Percentiles rank a stretch among this genome's conserved stretches.
Evolutionary conservation across 805 yeast species (phyloP).

Genomic region (Yueomyces sp.): DNA sequence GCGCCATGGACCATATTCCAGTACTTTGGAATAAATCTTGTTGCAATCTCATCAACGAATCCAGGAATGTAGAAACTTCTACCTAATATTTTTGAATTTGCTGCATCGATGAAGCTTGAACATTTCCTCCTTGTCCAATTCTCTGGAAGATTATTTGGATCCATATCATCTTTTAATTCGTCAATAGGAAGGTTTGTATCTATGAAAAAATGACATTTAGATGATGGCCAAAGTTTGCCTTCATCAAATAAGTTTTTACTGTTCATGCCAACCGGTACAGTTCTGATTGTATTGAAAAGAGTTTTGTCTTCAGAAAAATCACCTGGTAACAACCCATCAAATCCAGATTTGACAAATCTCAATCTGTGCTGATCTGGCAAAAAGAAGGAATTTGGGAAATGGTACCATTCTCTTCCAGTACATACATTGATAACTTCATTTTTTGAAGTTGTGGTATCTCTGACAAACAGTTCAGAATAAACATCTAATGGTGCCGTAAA

Average conservation of each 20-base stretch:
- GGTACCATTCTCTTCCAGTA: slow-evolving; percentile 92
- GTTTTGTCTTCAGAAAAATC: slow-evolving; percentile 45
- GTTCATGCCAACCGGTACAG: slow-evolving; percentile 56
- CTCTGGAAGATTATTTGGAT: slow-evolving; percentile 9
- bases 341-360: slow-evolving; percentile 60
- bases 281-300: slow-evolving; percentile 28
- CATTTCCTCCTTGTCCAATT: slow-evolving; percentile 27
- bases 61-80: slow-evolving; percentile 42
- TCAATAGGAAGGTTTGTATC: slow-evolving; percentile 47
- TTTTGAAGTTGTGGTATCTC: slow-evolving; percentile 5
- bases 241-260: slow-evolving; percentile 55
- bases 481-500: slow-evolving; percentile 63
- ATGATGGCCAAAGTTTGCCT: slow-evolving; percentile 36
- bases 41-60: slow-evolving; percentile 17
- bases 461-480: slow-evolving; percentile 26
- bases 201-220: slow-evolving; percentile 53
- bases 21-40: slow-evolving; percentile 4
- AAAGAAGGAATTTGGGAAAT: slow-evolving; percentile 80
- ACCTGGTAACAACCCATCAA: slow-evolving; percentile 80
- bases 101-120: slow-evolving; percentile 38
- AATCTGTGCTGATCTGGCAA: slow-evolving; percentile 51
- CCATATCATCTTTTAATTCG: slow-evolving; percentile 29
- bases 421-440: slow-evolving; percentile 43
- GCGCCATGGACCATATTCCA: slow-evolving; percentile 21
- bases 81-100: slow-evolving; percentile 39